A percentile compares a stretch with the other conserved stretches of the same genome.
These are phyloP conservation scores for Diaporthe australafricana DNA, from an alignment of 2,329 filamentous ascomycete genomes.

Conservation along the genomic window DNA sequence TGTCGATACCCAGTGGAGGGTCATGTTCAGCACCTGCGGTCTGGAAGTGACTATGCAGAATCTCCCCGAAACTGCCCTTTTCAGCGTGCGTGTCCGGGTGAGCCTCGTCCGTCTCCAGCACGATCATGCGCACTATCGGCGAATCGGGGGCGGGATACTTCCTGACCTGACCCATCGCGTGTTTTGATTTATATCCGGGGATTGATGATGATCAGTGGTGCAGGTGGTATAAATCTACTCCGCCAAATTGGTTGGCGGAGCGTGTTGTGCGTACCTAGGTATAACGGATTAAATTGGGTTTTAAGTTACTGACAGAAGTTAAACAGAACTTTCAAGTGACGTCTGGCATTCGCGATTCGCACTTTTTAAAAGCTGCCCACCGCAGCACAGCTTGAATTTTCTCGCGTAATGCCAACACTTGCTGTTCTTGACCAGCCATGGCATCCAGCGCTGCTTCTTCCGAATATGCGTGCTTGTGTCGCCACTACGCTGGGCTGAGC, in stretches of 20 bases:
- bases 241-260: too few relatives aligned
- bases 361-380: not conserved
- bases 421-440: not conserved
- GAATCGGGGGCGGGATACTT: not conserved
- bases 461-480: slow-evolving; percentile 13
- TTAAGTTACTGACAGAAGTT: not conserved
- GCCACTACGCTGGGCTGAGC: slow-evolving; percentile 12
- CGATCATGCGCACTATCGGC: slow-evolving; percentile 53
- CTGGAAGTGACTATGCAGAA: slow-evolving; percentile 63
- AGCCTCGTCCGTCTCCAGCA: slow-evolving; percentile 69
- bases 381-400: not conserved
- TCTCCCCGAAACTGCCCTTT: slow-evolving; percentile 65
- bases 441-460: not conserved
- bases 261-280: too few relatives aligned
- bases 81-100: slow-evolving; percentile 61
- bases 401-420: slow-evolving; percentile 22
- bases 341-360: not conserved
- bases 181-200: not conserved
- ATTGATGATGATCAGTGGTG: too few relatives aligned
- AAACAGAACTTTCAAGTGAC: too few relatives aligned
- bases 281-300: too few relatives aligned
- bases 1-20: slow-evolving; percentile 57
- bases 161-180: not conserved
- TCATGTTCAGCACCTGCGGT: slow-evolving; percentile 63
- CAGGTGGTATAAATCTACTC: too few relatives aligned